A percentile compares a stretch with the other conserved stretches of the same genome.
These are phyloP conservation scores for Rhizopus stolonifer DNA, from an alignment of 371 early-diverging fungal species.

Conservation along the genomic window DNA sequence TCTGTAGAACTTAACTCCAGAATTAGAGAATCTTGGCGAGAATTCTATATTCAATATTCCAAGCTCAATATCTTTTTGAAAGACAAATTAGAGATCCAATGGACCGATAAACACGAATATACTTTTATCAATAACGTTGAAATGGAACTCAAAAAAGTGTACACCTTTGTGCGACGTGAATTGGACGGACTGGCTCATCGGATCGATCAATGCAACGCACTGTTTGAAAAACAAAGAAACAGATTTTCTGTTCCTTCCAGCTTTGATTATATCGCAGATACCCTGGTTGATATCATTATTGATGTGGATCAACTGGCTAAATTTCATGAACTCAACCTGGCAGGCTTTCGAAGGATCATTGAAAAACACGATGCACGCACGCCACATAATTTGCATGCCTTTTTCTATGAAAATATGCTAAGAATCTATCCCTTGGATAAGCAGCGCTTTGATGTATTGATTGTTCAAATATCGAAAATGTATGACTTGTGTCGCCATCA, in stretches of 20 bases:
- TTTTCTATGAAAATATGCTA: conserved; percentile 76
- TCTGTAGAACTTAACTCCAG: conserved; percentile 40
- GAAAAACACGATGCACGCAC: conserved; percentile 83
- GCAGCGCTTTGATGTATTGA: conserved; percentile 31
- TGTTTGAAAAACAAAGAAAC: conserved; percentile 28
- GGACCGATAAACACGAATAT: conserved; percentile 63
- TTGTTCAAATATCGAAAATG: conserved; percentile 23
- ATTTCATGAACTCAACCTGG: conserved; percentile 86
- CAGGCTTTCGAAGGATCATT: conserved; percentile 85
- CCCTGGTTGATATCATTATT: conserved; percentile 29
- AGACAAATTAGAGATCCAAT: conserved; percentile 25
- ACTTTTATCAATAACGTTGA: conserved; percentile 71
- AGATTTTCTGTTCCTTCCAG: background rate
- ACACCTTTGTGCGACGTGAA: conserved; percentile 75
- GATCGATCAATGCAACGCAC: conserved; percentile 71
- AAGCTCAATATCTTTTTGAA: conserved; percentile 34
- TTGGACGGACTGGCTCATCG: conserved; percentile 69
- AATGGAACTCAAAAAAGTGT: conserved; percentile 81
- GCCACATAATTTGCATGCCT: conserved; percentile 66
- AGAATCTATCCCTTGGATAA: conserved; percentile 20
- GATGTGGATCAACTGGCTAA: conserved; percentile 83
- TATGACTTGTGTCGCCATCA: conserved; percentile 24
- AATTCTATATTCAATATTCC: conserved; percentile 42
- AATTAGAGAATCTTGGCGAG: conserved; percentile 40
- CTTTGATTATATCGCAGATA: conserved; percentile 26